Percentiles rank a stretch among this genome's conserved stretches.
phyloP scores from a whole-genome alignment of 2,329 filamentous ascomycete species.

The Fusarium algeriense region DNA sequence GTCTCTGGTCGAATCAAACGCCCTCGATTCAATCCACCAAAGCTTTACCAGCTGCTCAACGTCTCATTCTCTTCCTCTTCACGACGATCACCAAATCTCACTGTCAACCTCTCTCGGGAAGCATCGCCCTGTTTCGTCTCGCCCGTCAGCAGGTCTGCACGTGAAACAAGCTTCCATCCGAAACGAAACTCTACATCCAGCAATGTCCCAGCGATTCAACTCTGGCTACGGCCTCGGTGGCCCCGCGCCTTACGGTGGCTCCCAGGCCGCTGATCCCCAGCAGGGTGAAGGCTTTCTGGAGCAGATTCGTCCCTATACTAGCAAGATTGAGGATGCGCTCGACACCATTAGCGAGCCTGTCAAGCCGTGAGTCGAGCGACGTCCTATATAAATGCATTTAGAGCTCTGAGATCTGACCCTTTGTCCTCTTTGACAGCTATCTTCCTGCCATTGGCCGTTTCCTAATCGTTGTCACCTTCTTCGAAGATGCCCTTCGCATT shows the following conservation, averaged over 20 bases:
- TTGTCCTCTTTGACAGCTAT: conserved; percentile 69
- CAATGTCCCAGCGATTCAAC: conserved; percentile 68
- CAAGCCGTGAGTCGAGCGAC: conserved; percentile 77
- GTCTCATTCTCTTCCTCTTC: conserved; percentile 11
- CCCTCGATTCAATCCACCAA: conserved; percentile 12
- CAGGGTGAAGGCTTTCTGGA: conserved; percentile 76
- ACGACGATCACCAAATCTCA: conserved; percentile 1
- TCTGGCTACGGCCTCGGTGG: conserved; percentile 87
- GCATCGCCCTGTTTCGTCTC: conserved; percentile 27
- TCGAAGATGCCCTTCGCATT: conserved; percentile 96
- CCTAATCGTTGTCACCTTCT: conserved; percentile 96
- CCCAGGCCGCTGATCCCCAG: conserved; percentile 66
- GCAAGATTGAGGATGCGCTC: conserved; percentile 96
- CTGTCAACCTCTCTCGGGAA: conserved; percentile 1
- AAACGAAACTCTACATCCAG: conserved; percentile 16
- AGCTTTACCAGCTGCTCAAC: conserved; percentile 23
- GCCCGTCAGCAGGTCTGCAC: conserved; percentile 48
- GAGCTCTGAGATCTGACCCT: conserved; percentile 33
- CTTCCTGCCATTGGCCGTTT: conserved; percentile 96
- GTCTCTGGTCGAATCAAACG: conserved; percentile 23
- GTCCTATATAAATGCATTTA: conserved; percentile 9
- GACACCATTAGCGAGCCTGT: conserved; percentile 90
- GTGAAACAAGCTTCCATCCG: conserved; percentile 30
- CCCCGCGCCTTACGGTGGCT: conserved; percentile 74
- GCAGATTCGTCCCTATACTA: conserved; percentile 91